These are phyloP conservation scores for Sporothrix inflata DNA, from an alignment of 2,329 filamentous ascomycete species.

Conservation along the genomic window DNA sequence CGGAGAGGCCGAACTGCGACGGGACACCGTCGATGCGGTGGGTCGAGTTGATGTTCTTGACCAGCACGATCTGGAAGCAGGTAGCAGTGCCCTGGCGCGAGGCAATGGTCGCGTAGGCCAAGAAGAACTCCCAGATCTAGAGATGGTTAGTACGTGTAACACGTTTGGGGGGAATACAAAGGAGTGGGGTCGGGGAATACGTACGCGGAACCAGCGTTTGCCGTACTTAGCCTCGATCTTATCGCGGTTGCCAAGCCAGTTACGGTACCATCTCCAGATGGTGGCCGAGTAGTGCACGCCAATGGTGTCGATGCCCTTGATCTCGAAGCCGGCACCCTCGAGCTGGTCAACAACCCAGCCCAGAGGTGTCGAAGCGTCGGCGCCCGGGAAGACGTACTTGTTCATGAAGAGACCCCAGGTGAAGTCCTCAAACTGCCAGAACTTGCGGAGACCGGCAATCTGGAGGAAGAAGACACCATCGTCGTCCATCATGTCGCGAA, in stretches of 20 bases:
- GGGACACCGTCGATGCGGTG: constrained; percentile 77
- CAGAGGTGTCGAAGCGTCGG: constrained; percentile 91
- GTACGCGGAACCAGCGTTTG: constrained; percentile 89
- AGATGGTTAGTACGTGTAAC: not conserved
- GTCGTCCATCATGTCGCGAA: constrained; percentile 94
- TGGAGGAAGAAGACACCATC: constrained; percentile 96
- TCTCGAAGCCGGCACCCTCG: constrained; percentile 84
- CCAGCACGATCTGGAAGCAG: constrained; percentile 83
- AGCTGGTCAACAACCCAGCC: constrained; percentile 83
- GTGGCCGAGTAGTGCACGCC: constrained; percentile 97
- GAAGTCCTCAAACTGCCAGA: constrained; percentile 97
- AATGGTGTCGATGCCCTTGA: constrained; percentile 90
- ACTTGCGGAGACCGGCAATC: constrained; percentile 89
- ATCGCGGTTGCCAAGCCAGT: constrained; percentile 93
- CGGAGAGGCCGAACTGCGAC: constrained; percentile 69
- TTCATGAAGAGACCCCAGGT: constrained; percentile 99
- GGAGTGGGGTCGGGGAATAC: constrained; percentile 44
- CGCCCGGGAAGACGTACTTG: constrained; percentile 98
- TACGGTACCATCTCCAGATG: constrained; percentile 97
- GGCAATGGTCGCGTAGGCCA: constrained; percentile 81
- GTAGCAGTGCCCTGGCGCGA: constrained; percentile 82
- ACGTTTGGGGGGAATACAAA: no score
- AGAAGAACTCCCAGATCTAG: constrained; percentile 90
- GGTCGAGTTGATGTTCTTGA: constrained; percentile 88
- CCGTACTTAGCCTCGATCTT: constrained; percentile 96